Evolutionary conservation across 495 filamentous ascomycete genomes (phyloP).

Genomic region (Halenospora varia): DNA sequence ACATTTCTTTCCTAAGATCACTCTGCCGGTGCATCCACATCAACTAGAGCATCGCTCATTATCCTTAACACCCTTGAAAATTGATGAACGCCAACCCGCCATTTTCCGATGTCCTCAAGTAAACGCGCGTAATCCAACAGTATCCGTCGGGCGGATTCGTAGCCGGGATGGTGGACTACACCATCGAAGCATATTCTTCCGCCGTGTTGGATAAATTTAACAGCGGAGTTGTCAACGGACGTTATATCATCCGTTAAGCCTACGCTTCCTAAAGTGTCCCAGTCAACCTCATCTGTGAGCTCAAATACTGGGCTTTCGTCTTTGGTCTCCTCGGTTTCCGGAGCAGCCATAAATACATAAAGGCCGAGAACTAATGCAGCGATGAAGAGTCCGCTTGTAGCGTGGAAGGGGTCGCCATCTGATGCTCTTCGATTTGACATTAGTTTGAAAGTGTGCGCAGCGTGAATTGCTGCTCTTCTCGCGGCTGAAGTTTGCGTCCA

Average conservation of each 20-base stretch:
- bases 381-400: constrained; percentile 42
- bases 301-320: constrained; percentile 38
- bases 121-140: constrained; percentile 46
- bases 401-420: constrained; percentile 46
- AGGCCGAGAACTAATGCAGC: constrained; percentile 47
- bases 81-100: constrained; percentile 38
- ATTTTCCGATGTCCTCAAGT: constrained; percentile 48
- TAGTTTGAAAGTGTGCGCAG: constrained; percentile 47
- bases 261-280: constrained; percentile 39
- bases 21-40: constrained; percentile 28
- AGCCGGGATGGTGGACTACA: constrained; percentile 42
- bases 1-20: background rate
- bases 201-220: constrained; percentile 49
- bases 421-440: constrained; percentile 47
- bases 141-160: constrained; percentile 44
- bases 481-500: constrained; percentile 50
- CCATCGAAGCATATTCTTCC: constrained; percentile 45
- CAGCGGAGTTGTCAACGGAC: constrained; percentile 32
- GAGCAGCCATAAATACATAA: constrained; percentile 46
- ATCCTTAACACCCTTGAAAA: constrained; percentile 47
- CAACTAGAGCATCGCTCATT: constrained; percentile 51
- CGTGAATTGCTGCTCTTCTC: constrained; percentile 44
- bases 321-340: constrained; percentile 22
- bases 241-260: constrained; percentile 32
- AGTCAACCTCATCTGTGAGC: constrained; percentile 47